Evolutionary conservation across 768 basidiomycete species (phyloP).

Genomic region (Pleurotus ostreatus): DNA sequence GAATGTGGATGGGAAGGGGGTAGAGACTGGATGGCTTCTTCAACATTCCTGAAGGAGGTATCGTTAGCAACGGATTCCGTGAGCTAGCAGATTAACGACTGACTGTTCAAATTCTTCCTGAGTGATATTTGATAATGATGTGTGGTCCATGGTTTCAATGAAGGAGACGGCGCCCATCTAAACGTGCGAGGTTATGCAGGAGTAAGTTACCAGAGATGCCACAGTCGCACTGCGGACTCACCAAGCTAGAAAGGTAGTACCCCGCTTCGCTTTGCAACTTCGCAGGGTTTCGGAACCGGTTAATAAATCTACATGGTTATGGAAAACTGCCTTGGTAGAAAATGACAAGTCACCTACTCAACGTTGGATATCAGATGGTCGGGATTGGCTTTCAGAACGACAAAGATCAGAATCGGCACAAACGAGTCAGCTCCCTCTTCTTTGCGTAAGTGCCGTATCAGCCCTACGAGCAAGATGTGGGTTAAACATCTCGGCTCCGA

Average conservation of each 20-base stretch:
- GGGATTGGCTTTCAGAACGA: conserved; percentile 93
- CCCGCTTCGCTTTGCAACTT: conserved; percentile 95
- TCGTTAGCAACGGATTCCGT: neutral
- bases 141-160: conserved; percentile 97
- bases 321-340: neutral
- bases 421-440: conserved; percentile 94
- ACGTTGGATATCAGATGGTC: conserved; percentile 91
- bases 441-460: conserved; percentile 81
- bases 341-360: conserved; percentile 55
- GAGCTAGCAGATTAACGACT: conserved; percentile 10
- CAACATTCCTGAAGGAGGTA: conserved; percentile 39
- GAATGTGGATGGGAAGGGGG: conserved; percentile 24
- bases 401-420: conserved; percentile 89
- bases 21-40: conserved; percentile 46
- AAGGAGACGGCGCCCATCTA: conserved; percentile 97
- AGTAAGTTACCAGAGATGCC: neutral
- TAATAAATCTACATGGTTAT: conserved; percentile 70
- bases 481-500: conserved; percentile 5
- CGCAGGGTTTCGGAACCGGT: conserved; percentile 84
- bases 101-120: conserved; percentile 90
- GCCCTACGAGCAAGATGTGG: conserved; percentile 42
- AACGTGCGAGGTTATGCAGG: neutral
- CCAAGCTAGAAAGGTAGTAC: conserved; percentile 94
- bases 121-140: conserved; percentile 88
- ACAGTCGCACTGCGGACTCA: conserved; percentile 29